phyloP scores from a whole-genome alignment of 73 alveolate genomes.

The Uronychia binucleata region DNA sequence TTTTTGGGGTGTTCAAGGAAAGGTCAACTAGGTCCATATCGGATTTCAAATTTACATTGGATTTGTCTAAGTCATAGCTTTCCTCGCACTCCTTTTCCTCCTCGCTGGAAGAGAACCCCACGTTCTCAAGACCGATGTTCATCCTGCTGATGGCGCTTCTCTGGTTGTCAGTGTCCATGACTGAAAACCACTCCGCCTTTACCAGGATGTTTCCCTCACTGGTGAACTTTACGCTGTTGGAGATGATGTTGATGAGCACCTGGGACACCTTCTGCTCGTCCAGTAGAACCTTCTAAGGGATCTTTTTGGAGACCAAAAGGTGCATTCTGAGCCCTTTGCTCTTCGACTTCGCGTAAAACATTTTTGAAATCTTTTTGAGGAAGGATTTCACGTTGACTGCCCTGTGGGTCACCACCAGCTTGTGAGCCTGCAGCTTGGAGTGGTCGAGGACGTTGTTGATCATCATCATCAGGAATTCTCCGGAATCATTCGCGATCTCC shows the following conservation, averaged over 20 bases:
- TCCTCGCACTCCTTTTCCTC: neutral
- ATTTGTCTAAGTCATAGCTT: neutral
- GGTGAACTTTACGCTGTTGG: neutral
- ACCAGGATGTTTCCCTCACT: neutral
- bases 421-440: neutral
- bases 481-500: neutral
- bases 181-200: neutral
- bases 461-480: conserved; percentile 1
- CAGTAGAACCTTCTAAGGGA: neutral
- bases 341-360: neutral
- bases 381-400: neutral
- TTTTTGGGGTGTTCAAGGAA: neutral
- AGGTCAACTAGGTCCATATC: neutral
- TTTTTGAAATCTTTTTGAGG: neutral
- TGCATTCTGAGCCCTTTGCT: neutral
- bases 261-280: neutral
- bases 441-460: neutral
- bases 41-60: neutral
- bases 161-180: neutral
- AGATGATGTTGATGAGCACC: neutral
- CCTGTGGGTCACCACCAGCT: neutral
- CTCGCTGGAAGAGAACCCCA: neutral
- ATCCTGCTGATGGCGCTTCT: too few relatives aligned
- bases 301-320: neutral
- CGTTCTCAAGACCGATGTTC: neutral